Conservation (phyloP, 805 yeast species). For the Nakazawaea wickerhamii region DNA sequence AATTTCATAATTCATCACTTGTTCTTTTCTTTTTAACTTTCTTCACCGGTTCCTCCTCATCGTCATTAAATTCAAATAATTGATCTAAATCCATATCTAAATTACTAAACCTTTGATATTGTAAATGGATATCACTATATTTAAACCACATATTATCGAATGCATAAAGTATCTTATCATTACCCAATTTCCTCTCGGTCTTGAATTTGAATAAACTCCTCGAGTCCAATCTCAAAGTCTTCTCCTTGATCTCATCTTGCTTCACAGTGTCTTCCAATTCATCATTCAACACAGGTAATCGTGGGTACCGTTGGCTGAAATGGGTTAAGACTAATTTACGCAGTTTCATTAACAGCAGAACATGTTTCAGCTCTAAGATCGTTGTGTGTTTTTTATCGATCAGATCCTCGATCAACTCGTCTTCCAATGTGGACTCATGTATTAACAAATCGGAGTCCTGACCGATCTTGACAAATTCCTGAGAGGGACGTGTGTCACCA, state of each 20-base stretch:
- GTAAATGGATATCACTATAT: constrained; percentile 36
- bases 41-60: constrained; percentile 1
- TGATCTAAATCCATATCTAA: constrained; percentile 7
- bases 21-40: constrained; percentile 1
- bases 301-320: constrained; percentile 85
- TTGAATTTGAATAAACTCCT: constrained; percentile 21
- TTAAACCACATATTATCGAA: constrained; percentile 60
- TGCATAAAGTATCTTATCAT: constrained; percentile 39
- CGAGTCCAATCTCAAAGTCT: constrained; percentile 1
- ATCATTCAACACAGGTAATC: constrained; percentile 29
- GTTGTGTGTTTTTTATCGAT: constrained; percentile 81
- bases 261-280: constrained; percentile 17
- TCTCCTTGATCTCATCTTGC: constrained; percentile 14
- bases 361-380: constrained; percentile 74
- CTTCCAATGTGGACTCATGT: constrained; percentile 92
- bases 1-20: constrained; percentile 30
- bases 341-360: constrained; percentile 69
- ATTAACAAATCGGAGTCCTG: constrained; percentile 63
- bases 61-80: background rate
- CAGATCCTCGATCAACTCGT: constrained; percentile 74
- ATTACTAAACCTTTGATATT: constrained; percentile 21
- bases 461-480: constrained; percentile 63
- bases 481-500: constrained; percentile 90
- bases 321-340: constrained; percentile 75
- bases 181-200: constrained; percentile 13